These are phyloP conservation scores for Gossypium laxum DNA, from an alignment of 441 rosid species.

Conservation along the genomic window DNA sequence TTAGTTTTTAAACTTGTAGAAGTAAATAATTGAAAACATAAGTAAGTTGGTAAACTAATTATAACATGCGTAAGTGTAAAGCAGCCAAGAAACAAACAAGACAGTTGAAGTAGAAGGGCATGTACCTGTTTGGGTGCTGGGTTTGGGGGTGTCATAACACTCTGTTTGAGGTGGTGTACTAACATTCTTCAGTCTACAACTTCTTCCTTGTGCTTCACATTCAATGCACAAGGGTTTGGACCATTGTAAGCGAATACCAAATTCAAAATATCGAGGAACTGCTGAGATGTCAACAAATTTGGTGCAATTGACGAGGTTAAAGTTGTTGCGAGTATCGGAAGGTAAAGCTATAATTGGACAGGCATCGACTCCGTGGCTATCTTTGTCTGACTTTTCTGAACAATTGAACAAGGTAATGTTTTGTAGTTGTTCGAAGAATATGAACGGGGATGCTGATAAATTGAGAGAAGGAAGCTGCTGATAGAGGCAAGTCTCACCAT, in stretches of 20 bases:
- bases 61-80: not conserved
- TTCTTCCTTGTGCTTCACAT: slow-evolving; percentile 12
- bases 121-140: slow-evolving; percentile 1
- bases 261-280: not conserved
- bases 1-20: not conserved
- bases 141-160: slow-evolving; percentile 15
- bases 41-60: not conserved
- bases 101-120: not conserved
- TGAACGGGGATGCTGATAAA: slow-evolving; percentile 9
- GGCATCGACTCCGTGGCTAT: not conserved
- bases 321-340: not conserved
- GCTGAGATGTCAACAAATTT: not conserved
- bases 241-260: slow-evolving; percentile 4
- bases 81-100: not conserved
- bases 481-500: not conserved
- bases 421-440: not conserved
- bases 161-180: slow-evolving; percentile 10
- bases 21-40: not conserved
- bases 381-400: not conserved
- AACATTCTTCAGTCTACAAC: slow-evolving; percentile 13
- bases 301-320: slow-evolving; percentile 2
- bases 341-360: not conserved
- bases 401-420: slow-evolving; percentile 4
- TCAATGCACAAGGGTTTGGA: slow-evolving; percentile 7
- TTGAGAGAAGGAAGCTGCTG: slow-evolving; percentile 3